phyloP scores from a whole-genome alignment of 1,139 yeast genomes.

The Candida sp. region DNA sequence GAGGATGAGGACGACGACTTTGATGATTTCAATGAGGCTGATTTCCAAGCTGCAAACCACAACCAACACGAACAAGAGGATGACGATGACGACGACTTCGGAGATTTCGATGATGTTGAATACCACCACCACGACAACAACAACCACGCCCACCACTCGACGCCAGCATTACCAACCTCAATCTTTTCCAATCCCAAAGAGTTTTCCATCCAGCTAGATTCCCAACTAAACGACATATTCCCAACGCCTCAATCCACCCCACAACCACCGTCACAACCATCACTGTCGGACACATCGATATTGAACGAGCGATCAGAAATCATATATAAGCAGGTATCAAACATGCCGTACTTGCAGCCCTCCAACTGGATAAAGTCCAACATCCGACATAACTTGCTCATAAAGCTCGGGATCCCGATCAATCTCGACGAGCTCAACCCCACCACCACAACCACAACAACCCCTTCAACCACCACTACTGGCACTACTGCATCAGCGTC shows the following conservation, averaged over 20 bases:
- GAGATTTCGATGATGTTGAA: slow-evolving; percentile 14
- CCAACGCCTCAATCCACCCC: slow-evolving; percentile 8
- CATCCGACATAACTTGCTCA: slow-evolving; percentile 57
- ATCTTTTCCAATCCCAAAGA: neutral
- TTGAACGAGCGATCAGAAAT: slow-evolving; percentile 31
- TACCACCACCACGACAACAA: slow-evolving; percentile 1
- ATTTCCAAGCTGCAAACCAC: slow-evolving; percentile 1
- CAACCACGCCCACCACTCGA: neutral
- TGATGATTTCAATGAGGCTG: slow-evolving; percentile 13
- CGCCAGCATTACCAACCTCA: neutral
- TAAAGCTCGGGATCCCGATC: slow-evolving; percentile 62
- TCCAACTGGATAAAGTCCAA: slow-evolving; percentile 64
- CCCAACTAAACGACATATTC: slow-evolving; percentile 23
- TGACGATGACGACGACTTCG: slow-evolving; percentile 7
- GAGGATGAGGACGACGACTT: slow-evolving; percentile 9
- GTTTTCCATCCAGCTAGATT: slow-evolving; percentile 3
- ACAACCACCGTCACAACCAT: neutral
- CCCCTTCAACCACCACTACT: slow-evolving; percentile 1
- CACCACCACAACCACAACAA: neutral
- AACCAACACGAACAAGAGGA: neutral
- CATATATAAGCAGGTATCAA: slow-evolving; percentile 38
- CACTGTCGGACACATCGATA: slow-evolving; percentile 11
- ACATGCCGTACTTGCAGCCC: slow-evolving; percentile 48
- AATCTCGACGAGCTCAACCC: slow-evolving; percentile 54
- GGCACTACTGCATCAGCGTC: neutral